Evolutionary conservation across 768 basidiomycete species (phyloP).

Genomic region (Boletus rubroflammeus): DNA sequence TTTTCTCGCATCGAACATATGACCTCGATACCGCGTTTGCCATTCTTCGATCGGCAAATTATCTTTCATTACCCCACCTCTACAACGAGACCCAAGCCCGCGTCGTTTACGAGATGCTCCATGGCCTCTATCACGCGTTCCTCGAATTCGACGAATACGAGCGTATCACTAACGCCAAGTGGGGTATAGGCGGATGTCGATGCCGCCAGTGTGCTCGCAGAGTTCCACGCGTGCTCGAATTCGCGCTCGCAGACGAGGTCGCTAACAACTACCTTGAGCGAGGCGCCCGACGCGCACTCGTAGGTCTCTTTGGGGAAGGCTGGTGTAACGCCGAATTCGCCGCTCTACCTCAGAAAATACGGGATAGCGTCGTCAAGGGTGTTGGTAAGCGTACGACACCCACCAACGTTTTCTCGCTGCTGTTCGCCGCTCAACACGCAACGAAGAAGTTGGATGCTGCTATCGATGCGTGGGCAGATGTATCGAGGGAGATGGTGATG

Average conservation of each 20-base stretch:
- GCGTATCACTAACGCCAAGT: slow-evolving; percentile 63
- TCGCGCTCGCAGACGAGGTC: slow-evolving; percentile 74
- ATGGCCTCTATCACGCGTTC: slow-evolving; percentile 84
- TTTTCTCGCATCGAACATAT: slow-evolving; percentile 89
- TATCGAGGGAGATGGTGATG: slow-evolving; percentile 57
- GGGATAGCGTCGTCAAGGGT: slow-evolving; percentile 69
- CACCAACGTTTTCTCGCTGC: slow-evolving; percentile 59
- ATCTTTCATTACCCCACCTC: slow-evolving; percentile 71
- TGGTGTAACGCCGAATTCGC: slow-evolving; percentile 88
- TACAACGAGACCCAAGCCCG: slow-evolving; percentile 78
- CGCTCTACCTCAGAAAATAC: slow-evolving; percentile 56
- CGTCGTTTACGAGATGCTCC: slow-evolving; percentile 84
- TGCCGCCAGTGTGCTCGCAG: slow-evolving; percentile 82
- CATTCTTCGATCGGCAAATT: slow-evolving; percentile 79
- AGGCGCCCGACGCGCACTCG: slow-evolving; percentile 69
- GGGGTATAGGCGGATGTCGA: slow-evolving; percentile 81
- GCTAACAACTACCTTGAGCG: slow-evolving; percentile 66
- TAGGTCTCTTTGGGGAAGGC: slow-evolving; percentile 82
- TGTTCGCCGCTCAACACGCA: slow-evolving; percentile 65
- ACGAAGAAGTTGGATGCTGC: slow-evolving; percentile 49
- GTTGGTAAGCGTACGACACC: slow-evolving; percentile 67
- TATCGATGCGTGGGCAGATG: slow-evolving; percentile 49
- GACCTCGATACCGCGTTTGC: slow-evolving; percentile 91
- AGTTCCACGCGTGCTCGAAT: slow-evolving; percentile 79
- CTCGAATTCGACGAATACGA: slow-evolving; percentile 80